phyloP scores from a whole-genome alignment of 148 eudicot genomes.

The Simmondsia chinensis region DNA sequence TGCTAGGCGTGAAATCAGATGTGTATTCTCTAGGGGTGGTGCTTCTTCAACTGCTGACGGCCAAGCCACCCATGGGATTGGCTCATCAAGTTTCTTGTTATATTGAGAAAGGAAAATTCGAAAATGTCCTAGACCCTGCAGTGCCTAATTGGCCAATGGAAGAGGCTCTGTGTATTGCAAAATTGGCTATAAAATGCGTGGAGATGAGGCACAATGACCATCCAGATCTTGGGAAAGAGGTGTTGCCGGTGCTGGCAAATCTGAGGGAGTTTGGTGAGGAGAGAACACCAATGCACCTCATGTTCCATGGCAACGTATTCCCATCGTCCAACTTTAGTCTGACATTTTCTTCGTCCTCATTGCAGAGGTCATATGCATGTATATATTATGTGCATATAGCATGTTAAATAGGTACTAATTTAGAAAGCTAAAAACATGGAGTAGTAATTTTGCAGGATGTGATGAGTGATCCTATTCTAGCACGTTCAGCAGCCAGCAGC shows the following conservation, averaged over 20 bases:
- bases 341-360: slow-evolving; percentile 13
- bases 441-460: slow-evolving; percentile 13
- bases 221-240: slow-evolving; percentile 56
- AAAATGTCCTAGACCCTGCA: slow-evolving; percentile 40
- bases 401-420: not conserved
- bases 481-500: slow-evolving; percentile 24
- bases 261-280: slow-evolving; percentile 53
- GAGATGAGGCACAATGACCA: slow-evolving; percentile 50
- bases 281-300: slow-evolving; percentile 18
- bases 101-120: slow-evolving; percentile 35
- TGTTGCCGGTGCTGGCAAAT: slow-evolving; percentile 48
- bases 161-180: slow-evolving; percentile 43
- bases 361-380: too few species aligned
- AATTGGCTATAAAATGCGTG: slow-evolving; percentile 42
- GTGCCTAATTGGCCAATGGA: slow-evolving; percentile 63
- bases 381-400: too few species aligned
- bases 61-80: slow-evolving; percentile 55
- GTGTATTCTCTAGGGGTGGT: slow-evolving; percentile 53
- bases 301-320: slow-evolving; percentile 15
- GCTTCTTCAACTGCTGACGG: slow-evolving; percentile 56
- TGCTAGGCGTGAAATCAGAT: slow-evolving; percentile 63
- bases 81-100: slow-evolving; percentile 31
- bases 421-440: not conserved
- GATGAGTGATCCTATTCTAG: slow-evolving; percentile 22
- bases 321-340: slow-evolving; percentile 20